Evolutionary conservation across 306 rosid genomes (phyloP), one percentile per base, ranked within the genome.

Genomic region (Sechiopsis laciniata): DNA sequence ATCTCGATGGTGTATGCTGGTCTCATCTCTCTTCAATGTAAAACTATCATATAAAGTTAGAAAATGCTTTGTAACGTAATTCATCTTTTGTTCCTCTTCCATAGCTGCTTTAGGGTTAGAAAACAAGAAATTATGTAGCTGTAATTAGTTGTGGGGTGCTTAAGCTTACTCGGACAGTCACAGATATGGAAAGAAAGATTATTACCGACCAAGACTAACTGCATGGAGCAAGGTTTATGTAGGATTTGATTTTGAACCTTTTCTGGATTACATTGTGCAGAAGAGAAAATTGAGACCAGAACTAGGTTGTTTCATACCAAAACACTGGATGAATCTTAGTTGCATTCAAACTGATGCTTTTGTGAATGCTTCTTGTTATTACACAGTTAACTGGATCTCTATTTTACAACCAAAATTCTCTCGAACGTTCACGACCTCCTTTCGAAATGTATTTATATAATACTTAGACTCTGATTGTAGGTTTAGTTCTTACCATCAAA

Each of bases 1-100:
- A 63, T 52, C 69, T 10, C 1, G 6, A 13, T 69, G 58, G 58
- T 22, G 73, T 13, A 48, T 67, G 29, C 37, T 46, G 45, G 11
- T 67, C 35, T 48, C 42, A 22, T 48, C 22, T 17, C 45, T 53
- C 53, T 54, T 72, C 75, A 55, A 12, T 55, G 75, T 72, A 55
- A 62, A 72, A 45, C 64, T 46, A 21, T 50, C 57, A 22, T 50
- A 50, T 69, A 14, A 46, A 45, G 53, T 67, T 2, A 40, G 29
- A 65, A 21, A 21, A 14, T 69, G 22, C 45, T 69, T 32, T 72
- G 64, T 5, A 54, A 55, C 3, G 32, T 72, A 26, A 32, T 56
- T 53, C 7, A 3, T 32, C 64, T 1, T 55, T 29, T 53, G 9
- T 55, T 72, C 16, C 17, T 55, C 52, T 2, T 17, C n/a, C 58